Evolutionary conservation across 2,329 filamentous ascomycete genomes (phyloP).

Genomic region (Verticillium isaacii): DNA sequence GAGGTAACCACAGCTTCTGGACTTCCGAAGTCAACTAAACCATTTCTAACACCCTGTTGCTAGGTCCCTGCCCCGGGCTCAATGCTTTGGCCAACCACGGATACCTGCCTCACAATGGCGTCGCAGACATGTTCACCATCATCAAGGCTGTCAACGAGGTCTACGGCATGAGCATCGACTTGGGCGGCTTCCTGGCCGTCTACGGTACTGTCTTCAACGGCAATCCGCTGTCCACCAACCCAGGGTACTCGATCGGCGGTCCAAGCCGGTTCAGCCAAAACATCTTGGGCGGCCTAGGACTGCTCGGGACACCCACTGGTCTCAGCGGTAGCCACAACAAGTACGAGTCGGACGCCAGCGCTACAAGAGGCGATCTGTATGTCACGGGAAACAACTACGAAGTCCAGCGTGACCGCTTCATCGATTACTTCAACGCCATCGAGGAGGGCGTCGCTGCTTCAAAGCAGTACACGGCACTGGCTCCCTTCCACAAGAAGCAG

Average conservation of each 20-base stretch:
- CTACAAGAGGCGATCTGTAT: conserved; percentile 49
- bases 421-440: conserved; percentile 37
- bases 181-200: conserved; percentile 34
- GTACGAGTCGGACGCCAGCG: conserved; percentile 49
- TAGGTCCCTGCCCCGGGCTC: conserved; percentile 25
- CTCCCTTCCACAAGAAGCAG: conserved; percentile 20
- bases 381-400: conserved; percentile 41
- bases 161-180: conserved; percentile 41
- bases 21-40: no score
- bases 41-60: no score
- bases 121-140: conserved; percentile 13
- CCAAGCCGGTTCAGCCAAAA: conserved; percentile 29
- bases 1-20: conserved; percentile 4
- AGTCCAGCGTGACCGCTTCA: conserved; percentile 47
- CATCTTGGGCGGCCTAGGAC: conserved; percentile 35
- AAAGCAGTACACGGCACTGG: conserved; percentile 3
- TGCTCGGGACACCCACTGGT: conserved; percentile 40
- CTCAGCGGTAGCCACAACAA: conserved; percentile 49
- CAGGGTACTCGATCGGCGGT: conserved; percentile 49
- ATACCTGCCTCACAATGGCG: conserved; percentile 24
- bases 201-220: conserved; percentile 44
- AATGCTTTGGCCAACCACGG: conserved; percentile 32
- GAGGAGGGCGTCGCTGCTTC: conserved; percentile 24
- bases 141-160: conserved; percentile 19
- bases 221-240: conserved; percentile 42